These are phyloP conservation scores for Diplodia intermedia DNA, from an alignment of 2,329 filamentous ascomycete species.

Conservation along the genomic window DNA sequence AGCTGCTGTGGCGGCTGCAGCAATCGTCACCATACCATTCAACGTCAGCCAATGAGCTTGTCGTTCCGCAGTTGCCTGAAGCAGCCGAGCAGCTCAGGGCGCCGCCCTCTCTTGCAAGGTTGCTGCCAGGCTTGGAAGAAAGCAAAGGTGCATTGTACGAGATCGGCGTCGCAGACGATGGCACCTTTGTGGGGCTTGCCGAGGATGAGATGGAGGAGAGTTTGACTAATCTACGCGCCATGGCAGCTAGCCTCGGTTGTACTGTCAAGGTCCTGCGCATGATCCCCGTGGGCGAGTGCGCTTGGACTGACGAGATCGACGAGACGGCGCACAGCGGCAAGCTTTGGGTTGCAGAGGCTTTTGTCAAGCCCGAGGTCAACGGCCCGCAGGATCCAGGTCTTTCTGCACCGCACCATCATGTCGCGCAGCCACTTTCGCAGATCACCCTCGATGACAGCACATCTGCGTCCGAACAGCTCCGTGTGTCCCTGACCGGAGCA, in stretches of 20 bases:
- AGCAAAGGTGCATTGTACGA: slow-evolving; percentile 94
- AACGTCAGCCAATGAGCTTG: slow-evolving; percentile 75
- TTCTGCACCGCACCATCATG: slow-evolving; percentile 9
- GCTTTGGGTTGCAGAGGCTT: slow-evolving; percentile 87
- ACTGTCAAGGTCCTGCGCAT: slow-evolving; percentile 80
- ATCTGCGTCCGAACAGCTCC: slow-evolving; percentile 67
- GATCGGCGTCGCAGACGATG: slow-evolving; percentile 95
- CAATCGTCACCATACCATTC: slow-evolving; percentile 93
- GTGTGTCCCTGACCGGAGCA: slow-evolving; percentile 85
- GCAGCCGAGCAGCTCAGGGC: slow-evolving; percentile 65
- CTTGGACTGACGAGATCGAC: slow-evolving; percentile 65
- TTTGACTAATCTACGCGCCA: slow-evolving; percentile 80
- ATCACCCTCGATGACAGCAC: slow-evolving; percentile 32
- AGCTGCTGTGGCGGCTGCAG: slow-evolving; percentile 91
- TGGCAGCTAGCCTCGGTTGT: slow-evolving; percentile 93
- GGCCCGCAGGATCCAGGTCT: slow-evolving; percentile 38
- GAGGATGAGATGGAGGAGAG: slow-evolving; percentile 94
- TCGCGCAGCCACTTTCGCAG: slow-evolving; percentile 26
- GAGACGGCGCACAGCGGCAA: slow-evolving; percentile 44
- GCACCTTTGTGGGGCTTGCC: slow-evolving; percentile 84
- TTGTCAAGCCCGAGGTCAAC: slow-evolving; percentile 76
- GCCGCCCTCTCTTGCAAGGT: slow-evolving; percentile 59
- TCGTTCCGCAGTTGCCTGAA: slow-evolving; percentile 78
- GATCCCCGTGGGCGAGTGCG: slow-evolving; percentile 84
- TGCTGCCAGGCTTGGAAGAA: slow-evolving; percentile 82